phyloP scores from a whole-genome alignment of 140 eudicot genomes.

The Anethum foeniculum region DNA sequence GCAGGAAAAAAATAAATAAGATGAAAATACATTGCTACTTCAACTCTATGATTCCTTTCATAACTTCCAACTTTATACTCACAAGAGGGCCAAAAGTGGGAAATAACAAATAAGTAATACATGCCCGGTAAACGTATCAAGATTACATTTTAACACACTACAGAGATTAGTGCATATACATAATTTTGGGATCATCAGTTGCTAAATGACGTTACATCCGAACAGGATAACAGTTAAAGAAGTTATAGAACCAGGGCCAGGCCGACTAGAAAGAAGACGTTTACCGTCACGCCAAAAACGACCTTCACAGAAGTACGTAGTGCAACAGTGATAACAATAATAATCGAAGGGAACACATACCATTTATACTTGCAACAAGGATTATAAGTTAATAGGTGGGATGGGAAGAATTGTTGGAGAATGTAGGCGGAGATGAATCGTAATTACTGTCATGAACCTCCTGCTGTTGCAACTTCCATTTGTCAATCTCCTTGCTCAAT shows the following conservation, averaged over 20 bases:
- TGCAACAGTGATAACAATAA: not conserved
- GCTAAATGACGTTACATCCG: no score
- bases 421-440: not conserved
- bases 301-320: not conserved
- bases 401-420: not conserved
- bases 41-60: no score
- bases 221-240: not conserved
- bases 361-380: not conserved
- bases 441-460: not conserved
- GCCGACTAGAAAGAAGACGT: not conserved
- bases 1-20: not conserved
- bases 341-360: not conserved
- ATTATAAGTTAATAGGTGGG: not conserved
- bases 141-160: no score
- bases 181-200: not conserved
- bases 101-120: no score
- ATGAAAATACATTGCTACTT: not conserved
- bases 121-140: no score
- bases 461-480: slow-evolving; percentile 14
- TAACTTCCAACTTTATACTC: no score
- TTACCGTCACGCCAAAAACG: not conserved
- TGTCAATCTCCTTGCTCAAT: slow-evolving; percentile 16
- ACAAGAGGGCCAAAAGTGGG: no score
- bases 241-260: not conserved
- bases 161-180: no score